Percentiles rank a stretch among this genome's conserved stretches.
phyloP scores from a whole-genome alignment of 140 eudicot genomes.

The Flaveria floridana region DNA sequence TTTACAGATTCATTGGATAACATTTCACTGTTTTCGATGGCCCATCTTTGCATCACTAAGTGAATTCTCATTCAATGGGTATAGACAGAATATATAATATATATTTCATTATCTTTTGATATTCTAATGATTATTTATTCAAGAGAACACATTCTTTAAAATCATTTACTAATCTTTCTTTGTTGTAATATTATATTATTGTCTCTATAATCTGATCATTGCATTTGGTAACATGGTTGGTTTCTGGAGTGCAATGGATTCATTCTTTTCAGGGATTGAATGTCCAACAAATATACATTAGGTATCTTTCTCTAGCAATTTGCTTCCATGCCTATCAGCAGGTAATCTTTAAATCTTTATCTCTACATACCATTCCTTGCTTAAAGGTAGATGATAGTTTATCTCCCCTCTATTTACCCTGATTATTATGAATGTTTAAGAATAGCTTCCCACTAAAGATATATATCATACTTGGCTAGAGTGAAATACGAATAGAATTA shows the following conservation, averaged over 20 bases:
- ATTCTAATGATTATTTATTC: slow-evolving; percentile 40
- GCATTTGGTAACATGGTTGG: background rate
- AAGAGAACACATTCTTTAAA: slow-evolving; percentile 61
- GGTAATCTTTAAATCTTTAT: slow-evolving; percentile 41
- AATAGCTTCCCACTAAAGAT: no score
- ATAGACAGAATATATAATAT: no score
- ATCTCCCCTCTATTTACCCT: no score
- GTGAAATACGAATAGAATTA: no score
- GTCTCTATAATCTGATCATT: background rate
- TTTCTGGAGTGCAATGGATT: slow-evolving; percentile 9
- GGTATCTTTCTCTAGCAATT: slow-evolving; percentile 79
- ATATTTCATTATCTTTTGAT: no score
- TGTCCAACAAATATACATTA: slow-evolving; percentile 62
- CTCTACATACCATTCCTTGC: no score
- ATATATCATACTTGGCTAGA: no score
- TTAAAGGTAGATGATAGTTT: no score
- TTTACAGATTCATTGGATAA: slow-evolving; percentile 85
- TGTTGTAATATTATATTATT: background rate
- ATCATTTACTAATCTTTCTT: slow-evolving; percentile 60
- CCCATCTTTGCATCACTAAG: slow-evolving; percentile 40
- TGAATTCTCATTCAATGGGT: no score
- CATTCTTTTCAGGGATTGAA: slow-evolving; percentile 60
- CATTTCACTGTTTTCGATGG: slow-evolving; percentile 84
- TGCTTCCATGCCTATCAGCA: slow-evolving; percentile 99
- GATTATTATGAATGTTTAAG: no score